Percentiles rank a stretch among this genome's conserved stretches.
phyloP scores from a whole-genome alignment of 805 yeast genomes.

The Cyberlindnera petersonii region DNA sequence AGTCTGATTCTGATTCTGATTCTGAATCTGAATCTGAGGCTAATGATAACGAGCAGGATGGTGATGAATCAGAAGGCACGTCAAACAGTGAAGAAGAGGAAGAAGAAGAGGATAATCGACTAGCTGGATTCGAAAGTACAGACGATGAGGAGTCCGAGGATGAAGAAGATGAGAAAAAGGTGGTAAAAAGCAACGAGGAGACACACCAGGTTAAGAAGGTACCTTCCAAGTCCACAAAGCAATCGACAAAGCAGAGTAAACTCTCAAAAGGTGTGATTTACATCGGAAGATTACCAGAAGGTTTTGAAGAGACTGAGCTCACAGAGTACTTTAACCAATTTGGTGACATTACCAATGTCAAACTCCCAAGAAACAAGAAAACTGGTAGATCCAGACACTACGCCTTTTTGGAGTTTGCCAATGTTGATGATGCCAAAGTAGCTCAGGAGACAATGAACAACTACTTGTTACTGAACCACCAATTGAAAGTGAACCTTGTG shows the following conservation, averaged over 20 bases:
- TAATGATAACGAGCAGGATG: neutral
- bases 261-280: slow-evolving; percentile 66
- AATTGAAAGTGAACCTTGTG: slow-evolving; percentile 64
- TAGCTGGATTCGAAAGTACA: slow-evolving; percentile 2
- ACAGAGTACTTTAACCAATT: slow-evolving; percentile 83
- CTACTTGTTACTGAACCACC: slow-evolving; percentile 83
- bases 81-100: slow-evolving; percentile 13
- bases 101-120: slow-evolving; percentile 10
- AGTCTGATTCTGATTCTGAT: slow-evolving; percentile 28
- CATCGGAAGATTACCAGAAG: slow-evolving; percentile 89
- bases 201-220: slow-evolving; percentile 26
- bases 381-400: slow-evolving; percentile 90
- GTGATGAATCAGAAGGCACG: slow-evolving; percentile 5
- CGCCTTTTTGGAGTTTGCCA: slow-evolving; percentile 82
- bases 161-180: slow-evolving; percentile 18
- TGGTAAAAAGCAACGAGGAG: slow-evolving; percentile 16
- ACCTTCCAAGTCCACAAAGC: slow-evolving; percentile 17
- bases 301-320: slow-evolving; percentile 78
- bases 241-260: slow-evolving; percentile 25
- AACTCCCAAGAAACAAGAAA: slow-evolving; percentile 83
- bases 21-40: slow-evolving; percentile 30
- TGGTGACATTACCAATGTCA: slow-evolving; percentile 75
- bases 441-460: slow-evolving; percentile 97
- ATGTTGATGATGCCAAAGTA: slow-evolving; percentile 70
- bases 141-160: slow-evolving; percentile 10